Conservation (phyloP, 2,329 filamentous ascomycete species). For the Hirsutella thompsonii region DNA sequence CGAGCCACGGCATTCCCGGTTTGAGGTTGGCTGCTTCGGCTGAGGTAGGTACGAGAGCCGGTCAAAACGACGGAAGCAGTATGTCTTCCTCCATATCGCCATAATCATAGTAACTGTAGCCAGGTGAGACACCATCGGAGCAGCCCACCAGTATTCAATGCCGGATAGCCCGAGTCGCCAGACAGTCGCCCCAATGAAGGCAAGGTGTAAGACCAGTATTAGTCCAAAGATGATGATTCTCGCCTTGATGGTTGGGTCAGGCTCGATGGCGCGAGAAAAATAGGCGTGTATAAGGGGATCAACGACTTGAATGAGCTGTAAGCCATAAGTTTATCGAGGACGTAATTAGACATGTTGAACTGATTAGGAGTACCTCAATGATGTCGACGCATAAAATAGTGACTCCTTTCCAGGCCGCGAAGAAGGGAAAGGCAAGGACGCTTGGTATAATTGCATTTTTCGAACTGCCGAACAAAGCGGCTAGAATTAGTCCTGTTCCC, state of each 20-base stretch:
- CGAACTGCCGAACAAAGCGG: not conserved
- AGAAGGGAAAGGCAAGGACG: not conserved
- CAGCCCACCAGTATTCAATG: not conserved
- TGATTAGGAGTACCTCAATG: not conserved
- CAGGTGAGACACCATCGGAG: not conserved
- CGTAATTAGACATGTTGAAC: not conserved
- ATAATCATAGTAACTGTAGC: not conserved
- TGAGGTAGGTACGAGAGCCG: not conserved
- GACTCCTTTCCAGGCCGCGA: conserved; percentile 1
- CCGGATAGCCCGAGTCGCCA: not conserved
- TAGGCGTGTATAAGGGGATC: not conserved
- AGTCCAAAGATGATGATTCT: not conserved
- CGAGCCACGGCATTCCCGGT: not conserved
- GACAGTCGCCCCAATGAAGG: not conserved
- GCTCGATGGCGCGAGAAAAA: not conserved
- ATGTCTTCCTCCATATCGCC: not conserved
- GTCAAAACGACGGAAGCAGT: not conserved
- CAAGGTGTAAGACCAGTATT: not conserved
- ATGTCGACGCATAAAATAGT: not conserved
- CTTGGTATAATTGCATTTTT: not conserved
- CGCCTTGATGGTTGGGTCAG: not conserved
- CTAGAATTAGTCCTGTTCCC: not conserved
- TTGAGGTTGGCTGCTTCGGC: not conserved
- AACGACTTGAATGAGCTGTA: conserved; percentile 1
- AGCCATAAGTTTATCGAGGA: not conserved